Conservation (phyloP, 2,329 filamentous ascomycete genomes). For the Colletotrichum kahawae region DNA sequence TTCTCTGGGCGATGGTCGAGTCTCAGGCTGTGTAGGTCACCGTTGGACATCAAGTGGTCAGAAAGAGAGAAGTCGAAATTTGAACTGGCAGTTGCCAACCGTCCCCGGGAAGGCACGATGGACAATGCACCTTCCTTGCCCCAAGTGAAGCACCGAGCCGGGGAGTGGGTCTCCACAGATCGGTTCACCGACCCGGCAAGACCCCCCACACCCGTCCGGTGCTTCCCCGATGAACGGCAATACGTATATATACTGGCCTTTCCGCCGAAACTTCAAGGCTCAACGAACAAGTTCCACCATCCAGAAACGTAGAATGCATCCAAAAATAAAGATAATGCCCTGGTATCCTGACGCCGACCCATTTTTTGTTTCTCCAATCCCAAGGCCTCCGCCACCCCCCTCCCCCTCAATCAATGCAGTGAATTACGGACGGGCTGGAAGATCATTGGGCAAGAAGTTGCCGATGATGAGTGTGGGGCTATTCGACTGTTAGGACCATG, state of each 20-base stretch:
- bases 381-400: constrained; percentile 9
- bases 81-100: neutral
- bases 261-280: neutral
- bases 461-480: constrained; percentile 95
- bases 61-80: neutral
- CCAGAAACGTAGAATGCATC: neutral
- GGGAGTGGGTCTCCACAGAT: accelerated
- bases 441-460: constrained; percentile 90
- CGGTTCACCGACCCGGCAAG: neutral
- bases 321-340: neutral
- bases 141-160: neutral
- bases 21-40: neutral
- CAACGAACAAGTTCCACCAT: neutral
- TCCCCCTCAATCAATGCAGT: constrained; percentile 34
- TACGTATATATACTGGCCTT: neutral
- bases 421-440: constrained; percentile 40
- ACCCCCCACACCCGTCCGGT: neutral
- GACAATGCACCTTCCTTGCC: neutral
- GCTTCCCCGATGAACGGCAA: neutral
- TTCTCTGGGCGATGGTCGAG: neutral
- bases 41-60: no score
- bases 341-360: constrained; percentile 21
- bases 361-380: neutral
- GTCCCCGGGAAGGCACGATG: neutral
- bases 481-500: constrained; percentile 33